Evolutionary conservation across 2,329 filamentous ascomycete species (phyloP).

Genomic region (Aureobasidium melanogenum): DNA sequence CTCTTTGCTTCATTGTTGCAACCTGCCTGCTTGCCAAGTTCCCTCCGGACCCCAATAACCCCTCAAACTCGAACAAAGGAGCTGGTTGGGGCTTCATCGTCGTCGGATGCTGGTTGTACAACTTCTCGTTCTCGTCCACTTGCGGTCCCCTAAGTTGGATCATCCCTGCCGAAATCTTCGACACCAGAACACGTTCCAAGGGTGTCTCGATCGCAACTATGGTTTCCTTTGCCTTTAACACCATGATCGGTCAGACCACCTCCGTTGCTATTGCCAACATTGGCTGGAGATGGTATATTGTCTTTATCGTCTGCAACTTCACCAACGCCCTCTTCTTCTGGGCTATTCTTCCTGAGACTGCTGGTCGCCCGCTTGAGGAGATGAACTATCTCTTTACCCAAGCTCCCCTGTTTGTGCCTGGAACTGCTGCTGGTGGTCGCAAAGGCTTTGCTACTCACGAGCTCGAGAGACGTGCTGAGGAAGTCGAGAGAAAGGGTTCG

Average conservation of each 20-base stretch:
- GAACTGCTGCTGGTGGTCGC: conserved; percentile 39
- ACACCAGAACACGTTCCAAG: conserved; percentile 65
- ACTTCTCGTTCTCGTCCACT: conserved; percentile 64
- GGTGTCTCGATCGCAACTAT: conserved; percentile 68
- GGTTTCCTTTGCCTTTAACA: conserved; percentile 63
- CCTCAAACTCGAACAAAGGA: conserved; percentile 34
- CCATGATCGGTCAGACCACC: conserved; percentile 63
- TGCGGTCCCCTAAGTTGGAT: conserved; percentile 60
- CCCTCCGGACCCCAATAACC: conserved; percentile 44
- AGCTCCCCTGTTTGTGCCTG: conserved; percentile 54
- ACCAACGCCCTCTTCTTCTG: conserved; percentile 62
- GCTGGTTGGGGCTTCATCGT: conserved; percentile 68
- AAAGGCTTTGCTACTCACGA: conserved; percentile 46
- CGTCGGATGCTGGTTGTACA: conserved; percentile 68
- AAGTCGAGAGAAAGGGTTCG: conserved; percentile 34
- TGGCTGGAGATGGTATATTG: conserved; percentile 49
- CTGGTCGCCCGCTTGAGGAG: conserved; percentile 55
- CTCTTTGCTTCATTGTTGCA: conserved; percentile 63
- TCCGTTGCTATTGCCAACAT: conserved; percentile 49
- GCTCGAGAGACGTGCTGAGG: conserved; percentile 49
- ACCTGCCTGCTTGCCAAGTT: conserved; percentile 49
- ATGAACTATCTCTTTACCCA: conserved; percentile 47
- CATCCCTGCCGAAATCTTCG: conserved; percentile 60
- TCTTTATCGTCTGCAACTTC: conserved; percentile 63
- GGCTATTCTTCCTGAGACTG: conserved; percentile 57